These are phyloP conservation scores for Hymenoscyphus fraxineus DNA, from an alignment of 2,329 filamentous ascomycete genomes.

Conservation along the genomic window DNA sequence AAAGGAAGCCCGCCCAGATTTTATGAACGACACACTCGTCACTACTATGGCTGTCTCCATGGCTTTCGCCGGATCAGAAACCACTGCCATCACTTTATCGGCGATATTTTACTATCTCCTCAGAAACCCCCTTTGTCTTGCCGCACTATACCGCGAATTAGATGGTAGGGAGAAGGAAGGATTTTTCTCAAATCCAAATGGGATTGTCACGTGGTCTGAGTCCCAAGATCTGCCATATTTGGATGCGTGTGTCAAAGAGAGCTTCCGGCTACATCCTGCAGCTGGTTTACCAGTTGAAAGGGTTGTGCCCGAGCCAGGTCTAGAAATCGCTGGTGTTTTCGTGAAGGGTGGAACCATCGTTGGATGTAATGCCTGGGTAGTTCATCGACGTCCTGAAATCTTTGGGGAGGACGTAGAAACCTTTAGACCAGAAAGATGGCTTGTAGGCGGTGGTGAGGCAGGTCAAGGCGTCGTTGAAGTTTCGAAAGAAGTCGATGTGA, in stretches of 20 bases:
- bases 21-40: slow-evolving; percentile 68
- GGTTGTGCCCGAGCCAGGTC: slow-evolving; percentile 62
- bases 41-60: slow-evolving; percentile 70
- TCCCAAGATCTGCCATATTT: slow-evolving; percentile 69
- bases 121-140: slow-evolving; percentile 55
- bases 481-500: slow-evolving; percentile 23
- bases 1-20: slow-evolving; percentile 61
- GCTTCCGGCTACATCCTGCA: slow-evolving; percentile 72
- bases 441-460: slow-evolving; percentile 41
- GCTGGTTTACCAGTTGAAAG: slow-evolving; percentile 70
- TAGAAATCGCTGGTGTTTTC: slow-evolving; percentile 57
- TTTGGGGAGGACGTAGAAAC: slow-evolving; percentile 65
- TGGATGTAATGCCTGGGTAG: slow-evolving; percentile 70
- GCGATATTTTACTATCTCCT: slow-evolving; percentile 72
- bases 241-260: slow-evolving; percentile 74
- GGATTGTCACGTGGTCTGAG: slow-evolving; percentile 66
- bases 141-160: slow-evolving; percentile 57
- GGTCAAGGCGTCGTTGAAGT: slow-evolving; percentile 1
- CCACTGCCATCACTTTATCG: slow-evolving; percentile 70
- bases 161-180: slow-evolving; percentile 55
- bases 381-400: slow-evolving; percentile 64
- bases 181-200: slow-evolving; percentile 49
- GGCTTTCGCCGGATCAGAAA: slow-evolving; percentile 73
- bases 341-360: slow-evolving; percentile 70
- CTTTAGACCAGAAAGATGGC: slow-evolving; percentile 67